Percentiles rank a stretch among this genome's conserved stretches.
Conservation (phyloP, 2,329 filamentous ascomycete species). For the Knufia petricola region DNA sequence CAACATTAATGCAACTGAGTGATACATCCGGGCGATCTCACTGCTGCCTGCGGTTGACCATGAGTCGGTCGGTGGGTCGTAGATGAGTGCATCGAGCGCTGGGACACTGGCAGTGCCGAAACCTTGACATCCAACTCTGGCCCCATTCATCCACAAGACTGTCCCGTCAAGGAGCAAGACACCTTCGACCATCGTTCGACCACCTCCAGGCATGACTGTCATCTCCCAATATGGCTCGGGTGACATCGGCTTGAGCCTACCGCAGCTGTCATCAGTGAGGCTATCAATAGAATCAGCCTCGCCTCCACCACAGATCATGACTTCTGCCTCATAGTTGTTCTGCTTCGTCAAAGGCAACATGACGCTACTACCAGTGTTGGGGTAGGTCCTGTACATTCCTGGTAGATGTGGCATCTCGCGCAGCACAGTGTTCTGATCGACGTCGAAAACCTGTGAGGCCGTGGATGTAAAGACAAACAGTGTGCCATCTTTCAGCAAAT, state of each 20-base stretch:
- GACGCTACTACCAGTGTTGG: conserved; percentile 51
- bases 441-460: conserved; percentile 48
- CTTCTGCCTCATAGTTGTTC: conserved; percentile 45
- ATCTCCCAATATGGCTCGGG: conserved; percentile 45
- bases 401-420: conserved; percentile 43
- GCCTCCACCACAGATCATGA: conserved; percentile 51
- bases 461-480: conserved; percentile 50
- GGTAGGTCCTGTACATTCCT: conserved; percentile 50
- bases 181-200: conserved; percentile 51
- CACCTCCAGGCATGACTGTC: conserved; percentile 47
- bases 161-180: conserved; percentile 52
- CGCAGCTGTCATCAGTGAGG: conserved; percentile 50
- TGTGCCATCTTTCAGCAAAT: conserved; percentile 47
- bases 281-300: conserved; percentile 50
- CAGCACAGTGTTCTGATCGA: conserved; percentile 36
- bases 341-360: conserved; percentile 44
- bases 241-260: conserved; percentile 45
- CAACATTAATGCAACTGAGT: conserved; percentile 50
- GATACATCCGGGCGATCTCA: conserved; percentile 46
- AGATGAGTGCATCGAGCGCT: conserved; percentile 48
- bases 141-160: conserved; percentile 51
- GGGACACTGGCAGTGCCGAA: conserved; percentile 48
- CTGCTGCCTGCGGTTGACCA: conserved; percentile 38
- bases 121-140: conserved; percentile 48
- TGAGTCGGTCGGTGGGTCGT: conserved; percentile 45